Evolutionary conservation across 2,329 filamentous ascomycete species (phyloP).

Genomic region (Ophiostoma pallidulum): DNA sequence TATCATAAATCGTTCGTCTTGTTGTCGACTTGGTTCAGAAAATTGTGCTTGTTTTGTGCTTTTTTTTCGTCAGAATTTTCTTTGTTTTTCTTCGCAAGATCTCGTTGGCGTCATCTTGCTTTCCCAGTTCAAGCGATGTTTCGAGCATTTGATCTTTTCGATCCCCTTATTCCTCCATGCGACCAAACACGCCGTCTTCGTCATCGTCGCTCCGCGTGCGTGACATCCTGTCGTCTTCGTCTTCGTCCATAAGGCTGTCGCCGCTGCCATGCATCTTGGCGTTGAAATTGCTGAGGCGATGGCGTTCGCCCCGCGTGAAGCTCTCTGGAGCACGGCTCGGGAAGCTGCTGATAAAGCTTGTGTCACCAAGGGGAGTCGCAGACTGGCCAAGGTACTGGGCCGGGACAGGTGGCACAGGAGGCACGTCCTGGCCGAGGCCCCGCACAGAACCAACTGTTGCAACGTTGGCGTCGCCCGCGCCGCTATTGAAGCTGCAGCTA

Average conservation of each 20-base stretch:
- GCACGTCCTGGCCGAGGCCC: constrained; percentile 60
- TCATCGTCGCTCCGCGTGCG: constrained; percentile 72
- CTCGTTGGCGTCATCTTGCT: neutral
- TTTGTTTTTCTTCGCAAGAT: constrained; percentile 4
- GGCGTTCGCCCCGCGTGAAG: constrained; percentile 50
- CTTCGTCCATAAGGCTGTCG: constrained; percentile 55
- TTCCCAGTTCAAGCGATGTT: neutral
- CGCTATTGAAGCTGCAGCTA: constrained; percentile 83
- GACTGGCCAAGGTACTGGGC: constrained; percentile 59
- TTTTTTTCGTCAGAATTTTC: constrained; percentile 6
- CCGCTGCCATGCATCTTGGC: constrained; percentile 60
- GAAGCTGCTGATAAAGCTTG: constrained; percentile 55
- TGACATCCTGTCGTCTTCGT: constrained; percentile 53
- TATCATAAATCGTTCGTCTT: constrained; percentile 8
- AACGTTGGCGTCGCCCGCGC: constrained; percentile 49
- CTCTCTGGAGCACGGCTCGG: constrained; percentile 53
- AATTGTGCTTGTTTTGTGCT: neutral
- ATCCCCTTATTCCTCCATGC: constrained; percentile 73
- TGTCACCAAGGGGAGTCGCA: constrained; percentile 43
- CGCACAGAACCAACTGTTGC: constrained; percentile 29
- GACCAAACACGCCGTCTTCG: constrained; percentile 90
- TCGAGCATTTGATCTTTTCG: neutral
- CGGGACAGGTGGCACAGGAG: constrained; percentile 80
- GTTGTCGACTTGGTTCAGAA: neutral
- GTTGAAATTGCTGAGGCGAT: constrained; percentile 26